Conservation (phyloP, 345 rosid genomes). For the Erucastrum elatum region DNA sequence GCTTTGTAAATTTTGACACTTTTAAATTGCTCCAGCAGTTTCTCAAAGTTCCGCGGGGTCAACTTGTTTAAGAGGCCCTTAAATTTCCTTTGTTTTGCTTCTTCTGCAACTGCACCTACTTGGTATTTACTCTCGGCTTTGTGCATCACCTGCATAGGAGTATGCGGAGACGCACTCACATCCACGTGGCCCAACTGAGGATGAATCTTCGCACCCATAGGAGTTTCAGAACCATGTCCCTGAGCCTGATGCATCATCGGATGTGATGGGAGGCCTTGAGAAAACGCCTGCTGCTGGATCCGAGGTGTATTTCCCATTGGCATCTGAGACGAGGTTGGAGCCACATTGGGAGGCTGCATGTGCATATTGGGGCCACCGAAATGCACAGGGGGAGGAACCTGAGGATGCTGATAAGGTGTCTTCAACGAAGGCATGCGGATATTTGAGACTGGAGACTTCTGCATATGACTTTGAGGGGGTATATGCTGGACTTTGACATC, state of each 20-base stretch:
- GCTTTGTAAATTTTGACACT: constrained; percentile 77
- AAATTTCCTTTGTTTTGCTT: constrained; percentile 78
- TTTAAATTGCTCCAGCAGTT: constrained; percentile 86
- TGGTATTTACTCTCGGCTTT: too few species aligned
- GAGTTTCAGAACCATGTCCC: constrained; percentile 62
- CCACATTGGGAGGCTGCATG: constrained; percentile 70
- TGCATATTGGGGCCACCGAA: constrained; percentile 66
- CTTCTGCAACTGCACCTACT: constrained; percentile 25
- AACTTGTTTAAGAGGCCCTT: constrained; percentile 89
- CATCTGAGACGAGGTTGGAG: constrained; percentile 63
- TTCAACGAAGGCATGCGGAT: constrained; percentile 66
- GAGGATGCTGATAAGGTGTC: constrained; percentile 70
- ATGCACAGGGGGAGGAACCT: constrained; percentile 54
- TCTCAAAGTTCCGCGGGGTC: constrained; percentile 93
- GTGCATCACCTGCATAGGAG: constrained; percentile 37
- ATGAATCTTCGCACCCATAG: constrained; percentile 61
- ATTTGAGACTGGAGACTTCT: constrained; percentile 54
- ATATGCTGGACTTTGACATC: constrained; percentile 56
- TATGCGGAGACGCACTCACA: constrained; percentile 28
- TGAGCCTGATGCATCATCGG: constrained; percentile 78
- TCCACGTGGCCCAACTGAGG: constrained; percentile 71
- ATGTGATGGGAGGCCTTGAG: constrained; percentile 50
- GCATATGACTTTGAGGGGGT: constrained; percentile 50
- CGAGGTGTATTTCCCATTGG: constrained; percentile 60
- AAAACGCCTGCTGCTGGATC: background rate